A percentile compares a stretch with the other conserved stretches of the same genome.
These are phyloP conservation scores for Picea abies DNA, from an alignment of 83 land plant genomes.

Conservation along the genomic window DNA sequence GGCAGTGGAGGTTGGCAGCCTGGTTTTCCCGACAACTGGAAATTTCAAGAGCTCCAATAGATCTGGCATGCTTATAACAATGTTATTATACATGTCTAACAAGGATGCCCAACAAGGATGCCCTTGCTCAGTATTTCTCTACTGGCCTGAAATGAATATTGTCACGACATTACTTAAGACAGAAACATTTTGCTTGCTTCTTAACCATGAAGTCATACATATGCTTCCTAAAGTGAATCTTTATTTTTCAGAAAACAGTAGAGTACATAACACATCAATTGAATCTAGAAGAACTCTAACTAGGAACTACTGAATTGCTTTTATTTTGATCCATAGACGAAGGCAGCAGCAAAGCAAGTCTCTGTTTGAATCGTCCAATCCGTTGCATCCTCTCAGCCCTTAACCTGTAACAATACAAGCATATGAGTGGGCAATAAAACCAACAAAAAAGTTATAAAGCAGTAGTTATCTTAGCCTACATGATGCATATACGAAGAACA, in stretches of 20 bases:
- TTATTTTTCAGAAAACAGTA: not conserved
- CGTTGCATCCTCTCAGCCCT: constrained; percentile 1
- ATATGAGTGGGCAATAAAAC: too few relatives aligned
- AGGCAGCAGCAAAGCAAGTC: constrained; percentile 14
- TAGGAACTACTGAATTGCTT: constrained; percentile 4
- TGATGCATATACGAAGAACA: not conserved
- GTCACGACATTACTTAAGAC: not conserved
- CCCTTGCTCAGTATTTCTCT: too few relatives aligned
- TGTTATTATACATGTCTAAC: too few relatives aligned
- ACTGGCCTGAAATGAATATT: not conserved
- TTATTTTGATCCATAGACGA: constrained; percentile 12
- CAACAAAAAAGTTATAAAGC: not conserved
- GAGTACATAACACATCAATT: not conserved
- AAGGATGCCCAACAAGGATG: too few relatives aligned
- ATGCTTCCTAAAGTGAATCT: not conserved
- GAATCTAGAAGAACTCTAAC: not conserved
- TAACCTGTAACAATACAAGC: not conserved
- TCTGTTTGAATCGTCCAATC: constrained; percentile 11
- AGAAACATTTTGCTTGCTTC: not conserved
- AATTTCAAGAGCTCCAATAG: too few relatives aligned
- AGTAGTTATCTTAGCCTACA: not conserved
- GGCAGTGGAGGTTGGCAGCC: not conserved
- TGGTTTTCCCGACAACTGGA: too few relatives aligned
- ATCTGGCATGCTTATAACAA: too few relatives aligned
- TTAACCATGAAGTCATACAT: not conserved